Conservation (phyloP, 345 rosid genomes). For the Populus davidiana region DNA sequence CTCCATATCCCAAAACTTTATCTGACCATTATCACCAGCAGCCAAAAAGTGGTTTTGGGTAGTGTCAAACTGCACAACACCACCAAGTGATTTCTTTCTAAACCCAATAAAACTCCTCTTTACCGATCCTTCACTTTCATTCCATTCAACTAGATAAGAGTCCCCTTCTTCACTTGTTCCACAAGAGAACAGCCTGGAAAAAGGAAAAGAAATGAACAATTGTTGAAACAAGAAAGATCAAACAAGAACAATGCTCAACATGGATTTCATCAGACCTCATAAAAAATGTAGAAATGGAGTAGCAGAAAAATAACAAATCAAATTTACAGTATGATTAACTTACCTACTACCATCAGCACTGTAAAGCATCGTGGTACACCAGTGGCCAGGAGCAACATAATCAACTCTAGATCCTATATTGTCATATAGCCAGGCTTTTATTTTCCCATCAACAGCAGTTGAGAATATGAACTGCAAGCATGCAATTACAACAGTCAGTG, state of each 20-base stretch:
- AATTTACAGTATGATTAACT: constrained; percentile 10
- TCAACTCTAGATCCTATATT: constrained; percentile 75
- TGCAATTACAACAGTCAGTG: constrained; percentile 16
- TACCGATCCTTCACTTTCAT: constrained; percentile 87
- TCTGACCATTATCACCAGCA: constrained; percentile 81
- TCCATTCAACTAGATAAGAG: constrained; percentile 83
- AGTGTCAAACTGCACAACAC: constrained; percentile 78
- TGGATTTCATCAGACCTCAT: neutral
- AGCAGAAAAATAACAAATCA: neutral
- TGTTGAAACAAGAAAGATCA: neutral
- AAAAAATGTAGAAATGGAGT: neutral
- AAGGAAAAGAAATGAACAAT: constrained; percentile 8
- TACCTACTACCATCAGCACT: constrained; percentile 87
- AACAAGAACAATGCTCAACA: neutral
- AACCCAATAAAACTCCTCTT: constrained; percentile 70
- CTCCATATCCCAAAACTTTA: constrained; percentile 97
- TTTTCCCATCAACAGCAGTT: constrained; percentile 77
- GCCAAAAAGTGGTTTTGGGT: constrained; percentile 84
- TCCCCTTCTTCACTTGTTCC: constrained; percentile 94
- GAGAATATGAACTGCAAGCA: constrained; percentile 70
- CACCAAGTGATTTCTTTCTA: constrained; percentile 59
- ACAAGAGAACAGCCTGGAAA: constrained; percentile 76
- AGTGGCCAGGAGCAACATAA: constrained; percentile 74
- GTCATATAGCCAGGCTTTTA: constrained; percentile 90
- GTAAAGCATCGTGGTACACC: constrained; percentile 81